Conservation (phyloP, 805 yeast genomes). For the Wickerhamomyces subpelliculosus region DNA sequence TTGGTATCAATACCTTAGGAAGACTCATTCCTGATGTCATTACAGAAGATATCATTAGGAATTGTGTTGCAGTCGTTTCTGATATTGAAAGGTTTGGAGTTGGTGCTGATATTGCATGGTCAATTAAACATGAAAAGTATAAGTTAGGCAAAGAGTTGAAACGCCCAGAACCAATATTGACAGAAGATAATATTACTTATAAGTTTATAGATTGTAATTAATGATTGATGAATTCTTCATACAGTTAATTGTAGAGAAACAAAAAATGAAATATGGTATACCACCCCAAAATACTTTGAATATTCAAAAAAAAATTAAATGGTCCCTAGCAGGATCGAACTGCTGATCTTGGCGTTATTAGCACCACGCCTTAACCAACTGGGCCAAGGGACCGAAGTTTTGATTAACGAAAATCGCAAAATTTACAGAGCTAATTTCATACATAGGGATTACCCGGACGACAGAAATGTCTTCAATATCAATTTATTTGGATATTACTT, state of each 20-base stretch:
- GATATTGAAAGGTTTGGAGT: constrained; percentile 12
- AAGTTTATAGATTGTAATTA: too few species aligned
- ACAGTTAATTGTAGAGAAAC: too few species aligned
- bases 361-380: constrained; percentile 58
- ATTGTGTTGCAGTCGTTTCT: constrained; percentile 14
- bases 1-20: constrained; percentile 14
- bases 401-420: too few species aligned
- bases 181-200: background rate
- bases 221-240: too few species aligned
- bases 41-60: constrained; percentile 13
- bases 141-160: background rate
- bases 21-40: constrained; percentile 16
- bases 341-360: constrained; percentile 61
- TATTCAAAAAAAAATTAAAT: constrained; percentile 18
- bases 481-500: too few species aligned
- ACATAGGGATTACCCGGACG: too few species aligned
- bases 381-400: constrained; percentile 44
- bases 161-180: background rate
- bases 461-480: too few species aligned
- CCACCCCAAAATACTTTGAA: too few species aligned
- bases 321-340: constrained; percentile 88
- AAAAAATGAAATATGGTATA: too few species aligned
- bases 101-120: constrained; percentile 21
- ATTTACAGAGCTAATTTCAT: too few species aligned
- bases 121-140: constrained; percentile 1